Base-by-base conservation (phyloP, 495 filamentous ascomycete genomes). In the Aspergillus homomorphus region DNA sequence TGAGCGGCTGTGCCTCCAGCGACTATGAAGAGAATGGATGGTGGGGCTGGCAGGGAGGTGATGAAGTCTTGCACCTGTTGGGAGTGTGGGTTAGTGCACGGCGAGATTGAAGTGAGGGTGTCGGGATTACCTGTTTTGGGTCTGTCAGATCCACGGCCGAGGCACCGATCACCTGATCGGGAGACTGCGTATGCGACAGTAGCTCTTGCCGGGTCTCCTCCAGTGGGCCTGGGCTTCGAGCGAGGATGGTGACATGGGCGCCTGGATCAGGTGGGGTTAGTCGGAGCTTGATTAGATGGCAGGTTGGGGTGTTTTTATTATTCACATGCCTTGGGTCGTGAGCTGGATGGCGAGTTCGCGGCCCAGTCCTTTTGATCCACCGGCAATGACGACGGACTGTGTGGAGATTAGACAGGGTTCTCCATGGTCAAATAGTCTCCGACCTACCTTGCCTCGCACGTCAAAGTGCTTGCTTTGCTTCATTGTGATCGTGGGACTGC, bases 1-100 rank as follows among this genome's bases (percentile, higher is more conserved):
- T 76, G 62, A 1, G 60, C 54, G 51, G 66, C 56, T 2, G 68
- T 69, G 9, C 73, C 70, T 43, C 73, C 73, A 9, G 72, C 72
- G n/a, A 66, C 59, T 59, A 70, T 73, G 56, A 70, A 69, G 28
- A 76, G 57, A 26, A 66, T 64, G 57, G 30, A n/a, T 18, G 46
- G 48, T 22, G 44, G 54, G 16, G n/a, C 67, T 62, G 46, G 65
- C 58, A 45, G 65, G 21, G 18, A 41, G 43, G 45, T 57, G 57
- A 54, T 57, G 54, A 23, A 46, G 18, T 45, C 55, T 26, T 51
- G 20, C 3, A 58, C 56, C 22, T 51, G 45, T 3, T 45, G 30
- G 41, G 16, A 18, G 20, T 51, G n/a, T 24, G n/a, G n/a, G 53
- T 57, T 44, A 54, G 24, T 20, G 24, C 43, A 28, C 44, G 18